Evolutionary conservation across 2,329 filamentous ascomycete species (phyloP).

Genomic region (Onygenales sp.): DNA sequence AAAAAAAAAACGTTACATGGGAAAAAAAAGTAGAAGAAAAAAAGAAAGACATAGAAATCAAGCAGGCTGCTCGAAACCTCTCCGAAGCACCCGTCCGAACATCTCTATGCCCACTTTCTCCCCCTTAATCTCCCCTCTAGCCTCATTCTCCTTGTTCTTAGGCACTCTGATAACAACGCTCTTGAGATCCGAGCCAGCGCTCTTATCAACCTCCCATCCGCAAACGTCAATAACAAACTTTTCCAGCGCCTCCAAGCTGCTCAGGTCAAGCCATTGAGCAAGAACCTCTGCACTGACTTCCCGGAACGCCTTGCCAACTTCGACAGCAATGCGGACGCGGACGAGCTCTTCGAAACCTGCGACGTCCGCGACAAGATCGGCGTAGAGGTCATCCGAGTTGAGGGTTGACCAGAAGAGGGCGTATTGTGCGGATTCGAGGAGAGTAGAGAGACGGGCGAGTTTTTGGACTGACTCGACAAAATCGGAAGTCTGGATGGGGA

Average conservation of each 20-base stretch:
- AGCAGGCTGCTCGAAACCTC: constrained; percentile 76
- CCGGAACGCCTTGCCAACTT: constrained; percentile 71
- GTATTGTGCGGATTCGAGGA: constrained; percentile 87
- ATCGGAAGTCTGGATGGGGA: constrained; percentile 32
- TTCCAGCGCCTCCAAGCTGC: constrained; percentile 53
- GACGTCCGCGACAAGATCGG: constrained; percentile 89
- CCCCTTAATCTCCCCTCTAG: constrained; percentile 85
- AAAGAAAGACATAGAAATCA: constrained; percentile 26
- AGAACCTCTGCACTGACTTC: constrained; percentile 60
- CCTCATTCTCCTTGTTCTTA: constrained; percentile 94
- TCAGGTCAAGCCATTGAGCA: constrained; percentile 65
- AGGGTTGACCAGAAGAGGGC: constrained; percentile 85
- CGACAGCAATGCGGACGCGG: constrained; percentile 77
- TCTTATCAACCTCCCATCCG: constrained; percentile 70
- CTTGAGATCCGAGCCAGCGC: constrained; percentile 21
- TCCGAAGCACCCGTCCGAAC: constrained; percentile 59
- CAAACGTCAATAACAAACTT: constrained; percentile 80
- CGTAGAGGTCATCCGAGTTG: constrained; percentile 89
- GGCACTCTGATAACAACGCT: constrained; percentile 61
- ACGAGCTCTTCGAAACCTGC: constrained; percentile 91
- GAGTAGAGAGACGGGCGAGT: constrained; percentile 71
- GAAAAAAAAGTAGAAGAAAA: constrained; percentile 7
- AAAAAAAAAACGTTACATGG: constrained; percentile 1
- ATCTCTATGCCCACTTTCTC: constrained; percentile 66
- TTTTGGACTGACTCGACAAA: constrained; percentile 85